Evolutionary conservation across 495 filamentous ascomycete species (phyloP).

Genomic region (Neurospora sp.): DNA sequence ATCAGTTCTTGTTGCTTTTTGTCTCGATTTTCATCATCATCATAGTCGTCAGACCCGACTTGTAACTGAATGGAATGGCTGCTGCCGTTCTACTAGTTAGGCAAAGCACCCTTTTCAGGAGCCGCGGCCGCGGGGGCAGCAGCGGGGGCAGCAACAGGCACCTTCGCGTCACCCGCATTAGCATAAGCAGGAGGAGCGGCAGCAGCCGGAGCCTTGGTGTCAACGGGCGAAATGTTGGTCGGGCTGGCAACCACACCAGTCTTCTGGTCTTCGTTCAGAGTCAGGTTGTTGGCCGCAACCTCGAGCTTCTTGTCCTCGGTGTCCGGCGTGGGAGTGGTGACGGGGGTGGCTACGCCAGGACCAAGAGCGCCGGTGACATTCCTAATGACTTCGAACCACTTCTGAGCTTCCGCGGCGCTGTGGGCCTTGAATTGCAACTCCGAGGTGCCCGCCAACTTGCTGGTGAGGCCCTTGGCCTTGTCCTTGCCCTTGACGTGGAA

Average conservation of each 20-base stretch:
- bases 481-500: constrained; percentile 97
- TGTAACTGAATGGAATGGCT: constrained; percentile 9
- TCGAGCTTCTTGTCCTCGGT: constrained; percentile 12
- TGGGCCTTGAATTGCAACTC: constrained; percentile 56
- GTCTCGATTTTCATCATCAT: constrained; percentile 6
- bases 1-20: neutral
- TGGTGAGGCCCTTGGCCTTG: constrained; percentile 37
- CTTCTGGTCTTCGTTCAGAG: constrained; percentile 1
- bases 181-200: neutral
- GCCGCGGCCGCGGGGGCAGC: constrained; percentile 14
- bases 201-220: neutral
- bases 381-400: constrained; percentile 69
- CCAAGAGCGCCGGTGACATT: constrained; percentile 32
- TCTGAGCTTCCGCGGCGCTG: constrained; percentile 60
- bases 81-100: constrained; percentile 23
- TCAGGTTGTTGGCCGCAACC: constrained; percentile 3
- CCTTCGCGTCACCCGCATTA: neutral
- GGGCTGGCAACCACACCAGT: neutral
- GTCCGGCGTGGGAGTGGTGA: constrained; percentile 6
- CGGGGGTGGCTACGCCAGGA: constrained; percentile 11
- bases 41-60: constrained; percentile 5
- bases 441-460: constrained; percentile 41
- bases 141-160: neutral
- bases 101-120: constrained; percentile 28
- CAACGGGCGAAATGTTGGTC: neutral